phyloP scores from a whole-genome alignment of 2,329 filamentous ascomycete species.

The Diaporthe caulivora region DNA sequence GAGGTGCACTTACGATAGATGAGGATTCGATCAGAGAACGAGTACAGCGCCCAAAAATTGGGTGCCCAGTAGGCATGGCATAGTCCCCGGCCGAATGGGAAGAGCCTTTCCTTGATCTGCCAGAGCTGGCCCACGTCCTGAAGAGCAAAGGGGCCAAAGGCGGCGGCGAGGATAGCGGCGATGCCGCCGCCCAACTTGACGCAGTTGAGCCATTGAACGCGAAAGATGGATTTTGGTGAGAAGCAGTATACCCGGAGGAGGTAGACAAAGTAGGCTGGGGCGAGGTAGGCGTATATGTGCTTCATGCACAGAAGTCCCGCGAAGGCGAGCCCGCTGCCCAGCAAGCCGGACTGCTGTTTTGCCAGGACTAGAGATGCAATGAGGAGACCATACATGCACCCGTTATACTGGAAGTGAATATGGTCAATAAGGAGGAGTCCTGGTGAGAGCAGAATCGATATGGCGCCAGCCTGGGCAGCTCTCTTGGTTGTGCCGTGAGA shows the following conservation, averaged over 20 bases:
- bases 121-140: conserved; percentile 78
- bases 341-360: conserved; percentile 78
- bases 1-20: conserved; percentile 76
- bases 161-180: conserved; percentile 76
- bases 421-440: conserved; percentile 97
- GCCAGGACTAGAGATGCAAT: conserved; percentile 88
- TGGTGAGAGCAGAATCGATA: conserved; percentile 91
- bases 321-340: conserved; percentile 86
- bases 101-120: conserved; percentile 86
- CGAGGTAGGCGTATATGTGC: conserved; percentile 97
- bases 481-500: conserved; percentile 74
- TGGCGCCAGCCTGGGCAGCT: conserved; percentile 85
- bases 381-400: conserved; percentile 92
- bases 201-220: conserved; percentile 81
- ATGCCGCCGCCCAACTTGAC: conserved; percentile 86
- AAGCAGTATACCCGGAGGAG: conserved; percentile 92
- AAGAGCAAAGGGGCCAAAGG: conserved; percentile 89
- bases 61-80: conserved; percentile 99
- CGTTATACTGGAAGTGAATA: conserved; percentile 99
- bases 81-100: conserved; percentile 92
- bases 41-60: conserved; percentile 97
- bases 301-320: conserved; percentile 92
- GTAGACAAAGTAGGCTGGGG: conserved; percentile 95
- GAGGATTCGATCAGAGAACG: conserved; percentile 85
- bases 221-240: conserved; percentile 79